Conservation (phyloP, 345 rosid species). For the Dipteronia dyeriana region DNA sequence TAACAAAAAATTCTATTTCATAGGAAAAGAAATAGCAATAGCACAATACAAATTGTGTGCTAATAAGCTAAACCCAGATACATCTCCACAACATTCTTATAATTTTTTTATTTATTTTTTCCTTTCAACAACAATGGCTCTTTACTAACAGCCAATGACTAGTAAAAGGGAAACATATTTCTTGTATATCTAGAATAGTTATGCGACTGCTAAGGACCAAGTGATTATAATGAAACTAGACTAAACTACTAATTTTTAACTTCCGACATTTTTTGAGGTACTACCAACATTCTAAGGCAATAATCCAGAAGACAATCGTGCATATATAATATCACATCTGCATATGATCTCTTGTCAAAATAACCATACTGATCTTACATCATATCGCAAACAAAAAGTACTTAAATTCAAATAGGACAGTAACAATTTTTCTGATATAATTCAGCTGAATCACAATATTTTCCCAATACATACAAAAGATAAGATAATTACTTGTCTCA, state of each 20-base stretch:
- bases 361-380: not conserved
- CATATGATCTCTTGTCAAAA: not conserved
- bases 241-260: constrained; percentile 1
- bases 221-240: not conserved
- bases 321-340: not conserved
- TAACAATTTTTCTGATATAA: not conserved
- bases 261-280: not conserved
- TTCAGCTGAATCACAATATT: not conserved
- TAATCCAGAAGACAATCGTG: not conserved
- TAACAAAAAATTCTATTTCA: constrained; percentile 3
- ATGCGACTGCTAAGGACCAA: not conserved
- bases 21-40: not conserved
- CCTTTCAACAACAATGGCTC: not conserved
- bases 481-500: not conserved
- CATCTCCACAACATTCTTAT: not conserved
- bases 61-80: not conserved
- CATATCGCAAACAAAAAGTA: not conserved
- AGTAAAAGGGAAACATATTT: not conserved
- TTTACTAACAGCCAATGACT: not conserved
- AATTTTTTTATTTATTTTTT: not conserved
- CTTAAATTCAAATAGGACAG: not conserved
- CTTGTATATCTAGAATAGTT: not conserved
- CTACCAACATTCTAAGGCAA: not conserved
- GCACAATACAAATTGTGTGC: not conserved
- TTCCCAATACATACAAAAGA: not conserved